phyloP scores from a whole-genome alignment of 768 basidiomycete species.

The Phaffia australis region DNA sequence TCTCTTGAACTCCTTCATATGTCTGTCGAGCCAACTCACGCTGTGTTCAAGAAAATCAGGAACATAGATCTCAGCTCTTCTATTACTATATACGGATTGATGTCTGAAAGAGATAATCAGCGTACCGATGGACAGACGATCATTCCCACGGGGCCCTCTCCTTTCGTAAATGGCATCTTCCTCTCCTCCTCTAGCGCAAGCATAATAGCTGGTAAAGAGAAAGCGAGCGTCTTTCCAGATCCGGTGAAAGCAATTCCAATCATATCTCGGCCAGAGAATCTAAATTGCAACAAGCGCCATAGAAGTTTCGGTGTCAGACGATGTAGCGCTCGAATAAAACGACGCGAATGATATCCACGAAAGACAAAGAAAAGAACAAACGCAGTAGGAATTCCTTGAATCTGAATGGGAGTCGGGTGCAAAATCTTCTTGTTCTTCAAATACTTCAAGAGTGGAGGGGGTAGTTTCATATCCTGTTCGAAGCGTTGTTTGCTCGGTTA shows the following conservation, averaged over 20 bases:
- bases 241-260: conserved; percentile 99
- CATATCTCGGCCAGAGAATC: conserved; percentile 90
- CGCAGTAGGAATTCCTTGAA: conserved; percentile 95
- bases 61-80: not conserved
- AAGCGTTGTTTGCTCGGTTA: not conserved
- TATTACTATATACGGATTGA: not conserved
- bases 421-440: conserved; percentile 75
- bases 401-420: conserved; percentile 85
- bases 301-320: no score
- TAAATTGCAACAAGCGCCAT: conserved; percentile 33
- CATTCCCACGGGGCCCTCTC: conserved; percentile 95
- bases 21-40: conserved; percentile 95
- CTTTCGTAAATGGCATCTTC: conserved; percentile 75
- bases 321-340: no score
- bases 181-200: conserved; percentile 84
- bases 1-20: conserved; percentile 80
- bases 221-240: conserved; percentile 96
- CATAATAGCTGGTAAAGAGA: conserved; percentile 97
- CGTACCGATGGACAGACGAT: conserved; percentile 77
- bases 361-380: conserved; percentile 41
- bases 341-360: not conserved
- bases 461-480: conserved; percentile 94
- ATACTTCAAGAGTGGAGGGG: conserved; percentile 66
- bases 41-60: conserved; percentile 20
- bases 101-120: conserved; percentile 2